These are phyloP conservation scores for Microbotryum scabiosae DNA, from an alignment of 1,284 basidiomycete genomes.

Conservation along the genomic window DNA sequence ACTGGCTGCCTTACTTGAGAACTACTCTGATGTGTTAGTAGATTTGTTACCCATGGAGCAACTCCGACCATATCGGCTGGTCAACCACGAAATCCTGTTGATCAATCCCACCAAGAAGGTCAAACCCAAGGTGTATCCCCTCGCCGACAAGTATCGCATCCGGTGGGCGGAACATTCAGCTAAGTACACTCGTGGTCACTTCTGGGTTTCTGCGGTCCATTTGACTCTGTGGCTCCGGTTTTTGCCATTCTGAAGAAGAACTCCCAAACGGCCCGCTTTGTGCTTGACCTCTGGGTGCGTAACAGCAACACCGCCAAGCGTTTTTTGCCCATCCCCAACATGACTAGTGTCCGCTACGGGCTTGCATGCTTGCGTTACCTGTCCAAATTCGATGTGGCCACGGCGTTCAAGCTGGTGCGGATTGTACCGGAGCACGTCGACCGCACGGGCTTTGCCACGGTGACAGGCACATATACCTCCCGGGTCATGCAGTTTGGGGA, in stretches of 20 bases:
- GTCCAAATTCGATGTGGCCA: conserved; percentile 38
- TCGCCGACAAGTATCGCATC: not conserved
- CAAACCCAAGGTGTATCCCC: not conserved
- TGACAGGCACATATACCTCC: conserved; percentile 34
- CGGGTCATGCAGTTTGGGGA: conserved; percentile 40
- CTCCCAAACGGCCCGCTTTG: not conserved
- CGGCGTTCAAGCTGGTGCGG: conserved; percentile 37
- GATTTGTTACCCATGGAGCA: conserved; percentile 1
- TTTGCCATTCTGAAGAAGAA: conserved; percentile 12
- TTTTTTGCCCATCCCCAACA: conserved; percentile 41
- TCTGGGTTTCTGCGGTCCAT: conserved; percentile 2
- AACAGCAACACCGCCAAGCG: conserved; percentile 43
- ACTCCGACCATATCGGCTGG: not conserved
- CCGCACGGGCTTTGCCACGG: conserved; percentile 35
- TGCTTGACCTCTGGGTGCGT: conserved; percentile 21
- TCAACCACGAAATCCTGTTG: conserved; percentile 7
- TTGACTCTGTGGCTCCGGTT: conserved; percentile 9
- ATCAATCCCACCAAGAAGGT: not conserved
- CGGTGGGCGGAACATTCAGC: conserved; percentile 5
- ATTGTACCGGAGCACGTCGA: conserved; percentile 30
- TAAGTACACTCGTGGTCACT: conserved; percentile 1
- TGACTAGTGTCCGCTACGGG: conserved; percentile 36
- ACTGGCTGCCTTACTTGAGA: not conserved
- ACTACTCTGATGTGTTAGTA: conserved; percentile 6
- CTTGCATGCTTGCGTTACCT: conserved; percentile 31